phyloP scores from a whole-genome alignment of 306 rosid species.

The Castanospermum australe region DNA sequence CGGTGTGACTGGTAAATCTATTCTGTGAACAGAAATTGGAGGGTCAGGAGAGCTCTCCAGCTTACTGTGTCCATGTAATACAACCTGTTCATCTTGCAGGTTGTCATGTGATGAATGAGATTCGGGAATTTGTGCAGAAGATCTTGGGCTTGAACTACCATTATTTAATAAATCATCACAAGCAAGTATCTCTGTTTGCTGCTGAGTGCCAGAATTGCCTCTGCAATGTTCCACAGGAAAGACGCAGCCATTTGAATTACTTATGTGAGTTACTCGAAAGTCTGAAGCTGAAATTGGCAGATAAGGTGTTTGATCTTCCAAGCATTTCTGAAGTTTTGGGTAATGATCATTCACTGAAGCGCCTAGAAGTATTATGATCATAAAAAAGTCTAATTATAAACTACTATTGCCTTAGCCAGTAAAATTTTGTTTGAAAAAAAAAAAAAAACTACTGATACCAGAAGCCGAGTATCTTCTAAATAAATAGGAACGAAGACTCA shows the following conservation, averaged over 20 bases:
- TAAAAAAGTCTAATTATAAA: constrained; percentile 9
- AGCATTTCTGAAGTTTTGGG: constrained; percentile 32
- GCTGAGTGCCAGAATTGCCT: constrained; percentile 19
- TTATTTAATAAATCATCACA: constrained; percentile 18
- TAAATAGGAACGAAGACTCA: constrained; percentile 27
- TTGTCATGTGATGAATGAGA: constrained; percentile 17
- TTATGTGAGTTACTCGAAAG: neutral
- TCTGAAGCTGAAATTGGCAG: constrained; percentile 25
- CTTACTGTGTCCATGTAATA: constrained; percentile 23
- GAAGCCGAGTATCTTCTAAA: neutral
- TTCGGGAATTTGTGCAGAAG: constrained; percentile 12
- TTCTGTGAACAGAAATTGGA: constrained; percentile 20
- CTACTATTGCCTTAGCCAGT: neutral
- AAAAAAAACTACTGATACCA: neutral
- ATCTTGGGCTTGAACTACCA: constrained; percentile 24
- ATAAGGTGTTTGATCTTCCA: constrained; percentile 22
- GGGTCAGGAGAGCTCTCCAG: constrained; percentile 28
- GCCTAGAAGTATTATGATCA: constrained; percentile 29
- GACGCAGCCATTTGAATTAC: constrained; percentile 31
- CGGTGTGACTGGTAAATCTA: constrained; percentile 25
- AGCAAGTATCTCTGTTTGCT: constrained; percentile 2
- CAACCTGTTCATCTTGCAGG: constrained; percentile 32
- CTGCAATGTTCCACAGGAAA: neutral
- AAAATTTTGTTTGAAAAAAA: neutral
- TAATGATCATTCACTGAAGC: constrained; percentile 29